phyloP scores from a whole-genome alignment of 2,329 filamentous ascomycete genomes.

The Diaporthe longicolla region DNA sequence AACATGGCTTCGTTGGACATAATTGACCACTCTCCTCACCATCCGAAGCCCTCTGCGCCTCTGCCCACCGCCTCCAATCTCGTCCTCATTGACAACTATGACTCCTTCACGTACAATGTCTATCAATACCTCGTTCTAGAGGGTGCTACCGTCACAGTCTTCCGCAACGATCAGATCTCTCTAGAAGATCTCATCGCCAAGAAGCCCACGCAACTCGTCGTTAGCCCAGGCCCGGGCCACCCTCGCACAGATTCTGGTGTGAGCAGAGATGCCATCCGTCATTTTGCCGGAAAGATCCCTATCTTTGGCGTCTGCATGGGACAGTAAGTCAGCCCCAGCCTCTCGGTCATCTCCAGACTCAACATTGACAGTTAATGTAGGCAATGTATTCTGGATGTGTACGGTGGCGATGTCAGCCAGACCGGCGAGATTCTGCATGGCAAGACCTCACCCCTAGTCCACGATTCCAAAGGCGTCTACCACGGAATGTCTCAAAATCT shows the following conservation, averaged over 20 bases:
- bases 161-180: constrained; percentile 91
- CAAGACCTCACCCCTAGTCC: constrained; percentile 91
- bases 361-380: constrained; percentile 55
- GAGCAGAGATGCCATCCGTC: constrained; percentile 89
- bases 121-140: constrained; percentile 99
- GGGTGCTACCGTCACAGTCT: constrained; percentile 90
- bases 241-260: constrained; percentile 92
- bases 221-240: constrained; percentile 96
- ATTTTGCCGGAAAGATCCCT: constrained; percentile 95
- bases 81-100: constrained; percentile 98
- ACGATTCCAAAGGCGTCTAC: constrained; percentile 95
- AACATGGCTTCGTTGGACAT: constrained; percentile 65
- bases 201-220: constrained; percentile 92
- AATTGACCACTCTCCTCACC: constrained; percentile 87
- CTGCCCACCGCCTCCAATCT: constrained; percentile 89
- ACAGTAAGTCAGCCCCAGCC: constrained; percentile 72
- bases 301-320: constrained; percentile 99
- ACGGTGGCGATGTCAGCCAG: constrained; percentile 90
- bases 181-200: constrained; percentile 86
- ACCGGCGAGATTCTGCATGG: constrained; percentile 97
- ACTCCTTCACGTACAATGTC: constrained; percentile 99
- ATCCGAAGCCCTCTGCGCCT: constrained; percentile 80
- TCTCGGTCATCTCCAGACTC: constrained; percentile 41
- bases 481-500: constrained; percentile 83
- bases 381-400: constrained; percentile 96